phyloP scores from a whole-genome alignment of 2,329 filamentous ascomycete species.

The Metarhizium robertsii region DNA sequence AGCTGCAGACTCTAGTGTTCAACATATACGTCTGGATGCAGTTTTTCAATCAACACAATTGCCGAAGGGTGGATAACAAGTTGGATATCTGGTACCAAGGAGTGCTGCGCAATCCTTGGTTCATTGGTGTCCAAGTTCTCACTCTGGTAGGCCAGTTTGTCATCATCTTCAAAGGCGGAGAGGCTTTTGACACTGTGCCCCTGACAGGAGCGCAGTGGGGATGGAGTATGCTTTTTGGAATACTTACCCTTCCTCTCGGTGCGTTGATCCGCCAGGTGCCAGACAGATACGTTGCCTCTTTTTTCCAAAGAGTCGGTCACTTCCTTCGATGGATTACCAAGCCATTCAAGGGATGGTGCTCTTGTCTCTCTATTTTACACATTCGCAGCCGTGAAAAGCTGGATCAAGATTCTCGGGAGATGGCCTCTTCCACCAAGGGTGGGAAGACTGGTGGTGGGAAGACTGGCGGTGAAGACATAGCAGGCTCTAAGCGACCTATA shows the following conservation, averaged over 20 bases:
- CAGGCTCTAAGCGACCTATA: background rate
- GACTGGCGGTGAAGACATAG: background rate
- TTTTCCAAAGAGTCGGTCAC: slow-evolving; percentile 17
- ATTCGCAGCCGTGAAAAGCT: slow-evolving; percentile 13
- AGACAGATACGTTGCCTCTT: slow-evolving; percentile 20
- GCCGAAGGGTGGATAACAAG: slow-evolving; percentile 71
- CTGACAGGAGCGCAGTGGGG: slow-evolving; percentile 61
- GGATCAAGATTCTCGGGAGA: slow-evolving; percentile 13
- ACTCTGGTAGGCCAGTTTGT: slow-evolving; percentile 63
- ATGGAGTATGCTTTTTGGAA: slow-evolving; percentile 58
- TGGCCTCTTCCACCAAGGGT: slow-evolving; percentile 13
- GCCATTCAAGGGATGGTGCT: slow-evolving; percentile 13
- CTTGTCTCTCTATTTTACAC: slow-evolving; percentile 12
- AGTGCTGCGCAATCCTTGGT: slow-evolving; percentile 66
- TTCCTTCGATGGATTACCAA: slow-evolving; percentile 10
- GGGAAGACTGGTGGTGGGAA: background rate
- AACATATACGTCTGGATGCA: slow-evolving; percentile 89
- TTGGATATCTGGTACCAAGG: slow-evolving; percentile 74
- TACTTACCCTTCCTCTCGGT: slow-evolving; percentile 55
- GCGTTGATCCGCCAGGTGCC: slow-evolving; percentile 32
- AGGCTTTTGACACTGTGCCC: slow-evolving; percentile 53
- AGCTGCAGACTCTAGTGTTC: slow-evolving; percentile 60
- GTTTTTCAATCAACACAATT: slow-evolving; percentile 76
- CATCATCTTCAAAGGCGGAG: slow-evolving; percentile 62
- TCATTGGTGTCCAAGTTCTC: slow-evolving; percentile 56